Percentiles rank a stretch among this genome's conserved stretches.
These are phyloP conservation scores for Pisolithus orientalis DNA, from an alignment of 768 basidiomycete genomes.

Conservation along the genomic window DNA sequence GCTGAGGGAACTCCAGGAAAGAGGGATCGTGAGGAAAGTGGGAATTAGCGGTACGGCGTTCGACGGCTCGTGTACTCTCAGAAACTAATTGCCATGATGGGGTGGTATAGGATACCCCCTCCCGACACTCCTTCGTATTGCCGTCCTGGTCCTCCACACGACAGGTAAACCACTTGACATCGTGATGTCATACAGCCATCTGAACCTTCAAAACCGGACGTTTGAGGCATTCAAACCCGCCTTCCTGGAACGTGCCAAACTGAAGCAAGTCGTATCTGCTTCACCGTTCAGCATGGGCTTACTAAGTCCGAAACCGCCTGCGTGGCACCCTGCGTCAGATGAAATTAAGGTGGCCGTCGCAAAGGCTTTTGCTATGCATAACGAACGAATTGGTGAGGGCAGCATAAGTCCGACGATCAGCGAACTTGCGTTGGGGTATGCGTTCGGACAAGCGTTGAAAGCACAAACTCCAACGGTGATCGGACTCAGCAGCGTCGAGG, in stretches of 20 bases:
- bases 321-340: slow-evolving; percentile 75
- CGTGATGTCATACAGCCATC: slow-evolving; percentile 76
- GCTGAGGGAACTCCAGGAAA: slow-evolving; percentile 60
- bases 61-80: background rate
- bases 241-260: slow-evolving; percentile 55
- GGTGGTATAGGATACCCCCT: slow-evolving; percentile 62
- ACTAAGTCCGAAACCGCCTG: slow-evolving; percentile 48
- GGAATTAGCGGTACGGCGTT: slow-evolving; percentile 66
- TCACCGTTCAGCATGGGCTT: slow-evolving; percentile 86
- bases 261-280: slow-evolving; percentile 66
- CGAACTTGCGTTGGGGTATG: slow-evolving; percentile 68
- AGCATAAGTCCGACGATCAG: slow-evolving; percentile 31
- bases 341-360: slow-evolving; percentile 38
- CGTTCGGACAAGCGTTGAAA: slow-evolving; percentile 44
- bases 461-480: slow-evolving; percentile 56
- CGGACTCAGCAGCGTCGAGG: slow-evolving; percentile 61
- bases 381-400: slow-evolving; percentile 35
- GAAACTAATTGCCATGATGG: background rate
- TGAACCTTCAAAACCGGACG: slow-evolving; percentile 67
- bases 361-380: slow-evolving; percentile 27
- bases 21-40: slow-evolving; percentile 65
- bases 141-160: slow-evolving; percentile 64
- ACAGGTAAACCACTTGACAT: slow-evolving; percentile 68
- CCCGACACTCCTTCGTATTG: slow-evolving; percentile 76
- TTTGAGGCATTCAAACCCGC: slow-evolving; percentile 49